Conservation (phyloP, 75 land plant species). For the Pinus tabuliformis region DNA sequence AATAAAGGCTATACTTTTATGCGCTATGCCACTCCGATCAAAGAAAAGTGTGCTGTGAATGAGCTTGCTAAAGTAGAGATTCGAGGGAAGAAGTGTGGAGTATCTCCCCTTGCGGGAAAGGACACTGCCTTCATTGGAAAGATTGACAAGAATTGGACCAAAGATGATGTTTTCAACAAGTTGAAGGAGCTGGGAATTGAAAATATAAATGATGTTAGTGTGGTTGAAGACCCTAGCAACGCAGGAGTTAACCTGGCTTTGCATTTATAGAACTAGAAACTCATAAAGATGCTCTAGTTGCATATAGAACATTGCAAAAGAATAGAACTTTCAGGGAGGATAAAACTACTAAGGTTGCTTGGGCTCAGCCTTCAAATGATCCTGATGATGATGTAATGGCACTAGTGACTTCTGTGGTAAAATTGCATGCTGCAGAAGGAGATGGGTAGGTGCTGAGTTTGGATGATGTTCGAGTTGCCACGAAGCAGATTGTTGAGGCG, state of each 20-base stretch:
- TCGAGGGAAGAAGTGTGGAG: slow-evolving; percentile 46
- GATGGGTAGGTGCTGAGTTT: slow-evolving; percentile 39
- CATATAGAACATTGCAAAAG: slow-evolving; percentile 32
- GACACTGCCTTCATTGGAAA: slow-evolving; percentile 57
- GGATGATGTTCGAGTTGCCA: slow-evolving; percentile 67
- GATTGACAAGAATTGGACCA: slow-evolving; percentile 48
- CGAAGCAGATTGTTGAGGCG: slow-evolving; percentile 60
- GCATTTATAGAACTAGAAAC: slow-evolving; percentile 45
- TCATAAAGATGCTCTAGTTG: slow-evolving; percentile 40
- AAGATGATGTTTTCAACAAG: slow-evolving; percentile 33
- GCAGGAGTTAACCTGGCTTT: slow-evolving; percentile 39
- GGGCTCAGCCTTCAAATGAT: slow-evolving; percentile 51
- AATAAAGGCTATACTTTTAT: slow-evolving; percentile 70
- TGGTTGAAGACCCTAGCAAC: slow-evolving; percentile 31
- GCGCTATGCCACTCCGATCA: slow-evolving; percentile 35
- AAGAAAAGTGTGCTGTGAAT: slow-evolving; percentile 44
- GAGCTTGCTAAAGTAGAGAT: slow-evolving; percentile 42
- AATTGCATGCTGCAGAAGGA: slow-evolving; percentile 24
- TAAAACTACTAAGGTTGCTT: slow-evolving; percentile 47
- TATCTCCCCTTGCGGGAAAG: slow-evolving; percentile 45
- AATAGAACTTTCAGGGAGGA: slow-evolving; percentile 41
- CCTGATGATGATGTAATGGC: slow-evolving; percentile 54
- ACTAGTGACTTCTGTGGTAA: slow-evolving; percentile 46
- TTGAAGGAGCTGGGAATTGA: slow-evolving; percentile 39
- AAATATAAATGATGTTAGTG: slow-evolving; percentile 37